Percentiles rank a stretch among this genome's conserved stretches.
Evolutionary conservation across 345 rosid species (phyloP).

Genomic region (Heritiera littoralis): DNA sequence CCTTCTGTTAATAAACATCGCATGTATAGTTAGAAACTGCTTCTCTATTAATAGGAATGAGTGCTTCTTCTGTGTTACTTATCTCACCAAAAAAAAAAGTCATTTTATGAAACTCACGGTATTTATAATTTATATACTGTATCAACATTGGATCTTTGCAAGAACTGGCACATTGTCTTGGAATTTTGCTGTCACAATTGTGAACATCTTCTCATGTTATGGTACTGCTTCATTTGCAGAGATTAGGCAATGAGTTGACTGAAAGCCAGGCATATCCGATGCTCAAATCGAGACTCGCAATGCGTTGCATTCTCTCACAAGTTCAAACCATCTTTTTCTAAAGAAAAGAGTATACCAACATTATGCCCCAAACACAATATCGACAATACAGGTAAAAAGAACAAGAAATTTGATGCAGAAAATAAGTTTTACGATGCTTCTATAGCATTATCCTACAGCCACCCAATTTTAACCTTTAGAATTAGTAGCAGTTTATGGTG

Average conservation of each 20-base stretch:
- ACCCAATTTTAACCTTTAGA: too few relatives aligned
- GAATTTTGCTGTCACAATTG: conserved; percentile 9
- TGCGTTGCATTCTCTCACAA: conserved; percentile 75
- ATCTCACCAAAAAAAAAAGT: not conserved
- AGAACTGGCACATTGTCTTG: not conserved
- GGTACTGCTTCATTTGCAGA: conserved; percentile 41
- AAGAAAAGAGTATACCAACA: too few relatives aligned
- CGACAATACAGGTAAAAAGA: too few relatives aligned
- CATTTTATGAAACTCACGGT: not conserved
- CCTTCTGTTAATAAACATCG: not conserved
- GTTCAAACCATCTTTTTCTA: conserved; percentile 44
- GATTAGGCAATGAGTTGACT: conserved; percentile 70
- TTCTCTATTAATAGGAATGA: not conserved
- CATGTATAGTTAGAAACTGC: not conserved
- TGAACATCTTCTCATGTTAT: conserved; percentile 8
- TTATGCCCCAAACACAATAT: too few relatives aligned
- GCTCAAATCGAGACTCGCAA: conserved; percentile 61
- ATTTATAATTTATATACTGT: not conserved
- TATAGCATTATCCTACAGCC: too few relatives aligned
- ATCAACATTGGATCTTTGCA: not conserved
- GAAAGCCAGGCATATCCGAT: conserved; percentile 65
- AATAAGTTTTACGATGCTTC: too few relatives aligned
- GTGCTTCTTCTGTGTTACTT: not conserved
- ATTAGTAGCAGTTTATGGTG: not conserved
- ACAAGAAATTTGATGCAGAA: too few relatives aligned